Conservation (phyloP, 768 basidiomycete species). For the Podaxis sp. region DNA sequence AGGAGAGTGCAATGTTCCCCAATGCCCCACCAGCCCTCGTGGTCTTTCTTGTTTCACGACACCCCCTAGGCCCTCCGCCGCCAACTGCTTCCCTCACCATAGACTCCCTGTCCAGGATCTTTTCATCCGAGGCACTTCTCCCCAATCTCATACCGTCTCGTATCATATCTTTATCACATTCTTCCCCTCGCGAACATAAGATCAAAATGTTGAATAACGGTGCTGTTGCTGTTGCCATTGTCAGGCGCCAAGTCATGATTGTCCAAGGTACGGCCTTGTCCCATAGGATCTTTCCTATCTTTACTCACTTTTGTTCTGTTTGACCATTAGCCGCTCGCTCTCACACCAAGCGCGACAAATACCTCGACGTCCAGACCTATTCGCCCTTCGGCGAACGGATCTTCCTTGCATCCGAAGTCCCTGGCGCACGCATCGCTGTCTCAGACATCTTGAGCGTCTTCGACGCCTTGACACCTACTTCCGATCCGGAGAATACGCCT, state of each 20-base stretch:
- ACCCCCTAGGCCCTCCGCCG: background rate
- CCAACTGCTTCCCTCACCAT: background rate
- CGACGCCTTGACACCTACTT: conserved; percentile 22
- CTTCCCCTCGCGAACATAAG: background rate
- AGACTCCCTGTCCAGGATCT: background rate
- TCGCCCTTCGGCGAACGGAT: conserved; percentile 61
- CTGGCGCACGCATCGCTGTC: conserved; percentile 59
- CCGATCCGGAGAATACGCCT: background rate
- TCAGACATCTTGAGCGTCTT: conserved; percentile 62
- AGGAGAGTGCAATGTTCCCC: background rate
- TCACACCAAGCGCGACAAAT: conserved; percentile 53
- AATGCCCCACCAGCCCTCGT: background rate
- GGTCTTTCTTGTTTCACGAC: background rate
- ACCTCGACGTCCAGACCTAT: conserved; percentile 66
- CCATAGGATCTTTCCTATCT: background rate
- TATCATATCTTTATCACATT: background rate
- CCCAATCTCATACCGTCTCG: background rate
- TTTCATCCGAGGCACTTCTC: background rate
- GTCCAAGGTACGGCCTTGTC: conserved; percentile 50
- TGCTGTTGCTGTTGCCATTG: conserved; percentile 64
- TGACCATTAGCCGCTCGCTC: conserved; percentile 48
- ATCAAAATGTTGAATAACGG: conserved; percentile 47
- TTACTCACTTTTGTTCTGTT: background rate
- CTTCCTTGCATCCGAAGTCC: conserved; percentile 60
- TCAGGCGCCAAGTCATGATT: conserved; percentile 65